phyloP scores from a whole-genome alignment of 805 yeast species.

The Metschnikowia colocasiae region DNA sequence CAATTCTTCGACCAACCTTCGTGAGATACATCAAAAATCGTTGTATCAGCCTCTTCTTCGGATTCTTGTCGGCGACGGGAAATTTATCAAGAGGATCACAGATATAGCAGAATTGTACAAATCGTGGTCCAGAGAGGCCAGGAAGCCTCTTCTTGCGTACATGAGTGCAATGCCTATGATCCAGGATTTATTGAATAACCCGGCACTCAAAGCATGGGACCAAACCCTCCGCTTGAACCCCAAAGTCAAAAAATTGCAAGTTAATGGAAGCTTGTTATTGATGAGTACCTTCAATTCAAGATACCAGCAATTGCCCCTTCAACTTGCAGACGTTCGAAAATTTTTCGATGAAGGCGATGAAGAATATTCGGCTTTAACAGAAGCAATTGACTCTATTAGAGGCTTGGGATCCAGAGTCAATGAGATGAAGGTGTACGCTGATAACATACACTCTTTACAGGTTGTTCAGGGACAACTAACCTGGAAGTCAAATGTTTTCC shows the following conservation, averaged over 20 bases:
- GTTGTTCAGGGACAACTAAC: conserved; percentile 49
- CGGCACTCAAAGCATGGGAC: conserved; percentile 55
- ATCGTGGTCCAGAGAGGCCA: conserved; percentile 61
- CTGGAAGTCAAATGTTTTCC: conserved; percentile 46
- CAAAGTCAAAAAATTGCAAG: conserved; percentile 44
- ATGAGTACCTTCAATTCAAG: conserved; percentile 43
- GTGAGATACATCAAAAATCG: conserved; percentile 50
- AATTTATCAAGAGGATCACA: conserved; percentile 49
- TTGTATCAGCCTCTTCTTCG: conserved; percentile 56
- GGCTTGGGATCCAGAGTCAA: conserved; percentile 58
- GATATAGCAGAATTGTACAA: conserved; percentile 57
- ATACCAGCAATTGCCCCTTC: conserved; percentile 54
- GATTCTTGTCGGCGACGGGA: conserved; percentile 60
- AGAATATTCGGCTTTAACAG: conserved; percentile 49
- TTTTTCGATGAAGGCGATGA: conserved; percentile 39
- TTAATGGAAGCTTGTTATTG: conserved; percentile 38
- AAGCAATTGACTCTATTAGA: conserved; percentile 54
- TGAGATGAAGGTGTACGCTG: conserved; percentile 57
- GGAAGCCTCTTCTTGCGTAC: conserved; percentile 51
- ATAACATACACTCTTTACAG: conserved; percentile 52
- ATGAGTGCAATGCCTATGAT: conserved; percentile 60
- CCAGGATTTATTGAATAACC: conserved; percentile 51
- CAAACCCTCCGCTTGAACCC: conserved; percentile 49
- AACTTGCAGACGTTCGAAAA: conserved; percentile 56
- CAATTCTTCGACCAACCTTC: conserved; percentile 51